phyloP scores from a whole-genome alignment of 352 stramenopile genomes.

The Pythium dissimile region DNA sequence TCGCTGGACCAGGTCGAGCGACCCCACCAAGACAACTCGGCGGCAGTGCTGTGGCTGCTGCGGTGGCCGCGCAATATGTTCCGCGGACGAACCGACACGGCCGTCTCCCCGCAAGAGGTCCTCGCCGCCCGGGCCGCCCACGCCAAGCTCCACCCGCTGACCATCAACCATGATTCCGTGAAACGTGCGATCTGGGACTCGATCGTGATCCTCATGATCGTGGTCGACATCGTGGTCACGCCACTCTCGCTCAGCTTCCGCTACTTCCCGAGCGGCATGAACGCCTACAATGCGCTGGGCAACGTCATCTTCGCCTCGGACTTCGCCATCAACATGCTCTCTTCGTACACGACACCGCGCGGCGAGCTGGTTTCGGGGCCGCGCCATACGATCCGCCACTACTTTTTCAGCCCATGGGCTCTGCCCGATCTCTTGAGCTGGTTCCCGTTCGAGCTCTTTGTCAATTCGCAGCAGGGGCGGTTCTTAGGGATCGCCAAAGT shows the following conservation, averaged over 20 bases:
- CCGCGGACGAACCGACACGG: slow-evolving; percentile 7
- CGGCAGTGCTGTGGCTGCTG: background rate
- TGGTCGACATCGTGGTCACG: slow-evolving; percentile 56
- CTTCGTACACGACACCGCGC: slow-evolving; percentile 50
- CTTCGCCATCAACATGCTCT: slow-evolving; percentile 56
- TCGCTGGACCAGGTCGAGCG: slow-evolving; percentile 16
- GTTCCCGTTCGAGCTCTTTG: slow-evolving; percentile 61
- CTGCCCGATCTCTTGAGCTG: slow-evolving; percentile 63
- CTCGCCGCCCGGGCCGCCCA: slow-evolving; percentile 33
- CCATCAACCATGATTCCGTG: slow-evolving; percentile 45
- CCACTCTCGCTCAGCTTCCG: slow-evolving; percentile 53
- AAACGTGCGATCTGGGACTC: slow-evolving; percentile 48
- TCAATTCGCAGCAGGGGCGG: slow-evolving; percentile 28
- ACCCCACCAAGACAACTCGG: background rate
- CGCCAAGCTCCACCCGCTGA: slow-evolving; percentile 32
- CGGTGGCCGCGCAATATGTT: slow-evolving; percentile 16
- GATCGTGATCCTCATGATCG: slow-evolving; percentile 55
- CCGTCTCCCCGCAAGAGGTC: slow-evolving; percentile 40
- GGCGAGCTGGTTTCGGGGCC: slow-evolving; percentile 50
- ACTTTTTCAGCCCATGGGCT: slow-evolving; percentile 53
- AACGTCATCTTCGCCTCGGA: slow-evolving; percentile 54
- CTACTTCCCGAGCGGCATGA: slow-evolving; percentile 28
- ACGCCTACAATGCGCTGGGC: slow-evolving; percentile 33
- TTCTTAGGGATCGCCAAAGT: slow-evolving; percentile 68
- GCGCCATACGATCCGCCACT: slow-evolving; percentile 36